These are phyloP conservation scores for Pittosporum tobira DNA, from an alignment of 129 eudicot species.

Conservation along the genomic window DNA sequence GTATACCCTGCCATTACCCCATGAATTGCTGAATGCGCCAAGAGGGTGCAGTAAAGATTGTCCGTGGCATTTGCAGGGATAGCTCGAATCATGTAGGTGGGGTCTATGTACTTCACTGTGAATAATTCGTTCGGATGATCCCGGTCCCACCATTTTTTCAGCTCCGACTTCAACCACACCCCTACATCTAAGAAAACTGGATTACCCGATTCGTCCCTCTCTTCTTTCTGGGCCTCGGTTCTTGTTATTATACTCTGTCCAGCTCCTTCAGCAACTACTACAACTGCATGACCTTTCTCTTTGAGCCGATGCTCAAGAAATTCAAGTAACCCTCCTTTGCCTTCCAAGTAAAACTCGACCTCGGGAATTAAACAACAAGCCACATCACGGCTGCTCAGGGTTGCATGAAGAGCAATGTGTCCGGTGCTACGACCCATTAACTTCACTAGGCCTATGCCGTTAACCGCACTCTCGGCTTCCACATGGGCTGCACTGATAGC, in stretches of 20 bases:
- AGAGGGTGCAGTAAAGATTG: conserved; percentile 57
- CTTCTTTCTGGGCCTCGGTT: conserved; percentile 31
- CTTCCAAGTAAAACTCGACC: conserved; percentile 56
- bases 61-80: conserved; percentile 70
- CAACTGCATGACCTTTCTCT: conserved; percentile 57
- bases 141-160: conserved; percentile 67
- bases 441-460: conserved; percentile 78
- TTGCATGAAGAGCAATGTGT: conserved; percentile 70
- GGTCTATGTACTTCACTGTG: conserved; percentile 77
- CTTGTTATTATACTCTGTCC: conserved; percentile 68
- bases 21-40: conserved; percentile 79
- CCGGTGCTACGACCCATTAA: conserved; percentile 94
- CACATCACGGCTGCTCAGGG: conserved; percentile 77
- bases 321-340: conserved; percentile 73
- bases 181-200: conserved; percentile 79
- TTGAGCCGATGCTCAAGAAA: conserved; percentile 44
- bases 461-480: conserved; percentile 85
- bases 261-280: conserved; percentile 88
- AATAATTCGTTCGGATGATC: conserved; percentile 49
- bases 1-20: conserved; percentile 91
- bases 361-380: conserved; percentile 85
- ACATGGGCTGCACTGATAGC: conserved; percentile 80
- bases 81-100: conserved; percentile 76
- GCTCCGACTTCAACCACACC: conserved; percentile 65
- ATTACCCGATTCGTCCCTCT: conserved; percentile 74